phyloP scores from a whole-genome alignment of 345 rosid genomes.

The Boechera divaricarpa region DNA sequence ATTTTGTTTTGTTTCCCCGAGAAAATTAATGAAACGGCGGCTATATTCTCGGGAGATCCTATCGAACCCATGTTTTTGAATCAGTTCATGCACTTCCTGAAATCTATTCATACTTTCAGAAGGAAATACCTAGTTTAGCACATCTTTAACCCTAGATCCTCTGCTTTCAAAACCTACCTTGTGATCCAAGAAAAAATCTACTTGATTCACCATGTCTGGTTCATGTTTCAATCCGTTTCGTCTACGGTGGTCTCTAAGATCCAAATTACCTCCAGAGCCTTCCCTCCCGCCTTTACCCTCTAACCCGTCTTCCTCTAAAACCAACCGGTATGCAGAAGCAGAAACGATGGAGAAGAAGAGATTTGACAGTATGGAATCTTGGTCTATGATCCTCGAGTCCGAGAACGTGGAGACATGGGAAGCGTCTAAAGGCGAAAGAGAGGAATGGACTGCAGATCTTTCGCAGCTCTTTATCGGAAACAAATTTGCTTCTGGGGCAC shows the following conservation, averaged over 20 bases:
- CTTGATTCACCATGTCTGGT: slow-evolving; percentile 54
- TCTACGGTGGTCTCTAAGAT: slow-evolving; percentile 59
- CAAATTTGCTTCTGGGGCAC: slow-evolving; percentile 98
- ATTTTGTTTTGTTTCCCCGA: slow-evolving; percentile 30
- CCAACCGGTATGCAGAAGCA: slow-evolving; percentile 55
- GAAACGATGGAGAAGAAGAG: slow-evolving; percentile 88
- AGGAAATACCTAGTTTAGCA: slow-evolving; percentile 58
- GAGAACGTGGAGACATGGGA: slow-evolving; percentile 98
- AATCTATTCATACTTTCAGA: slow-evolving; percentile 93
- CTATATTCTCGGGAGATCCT: slow-evolving; percentile 39
- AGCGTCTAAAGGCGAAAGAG: slow-evolving; percentile 79
- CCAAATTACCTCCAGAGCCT: slow-evolving; percentile 44
- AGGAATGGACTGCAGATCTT: slow-evolving; percentile 99
- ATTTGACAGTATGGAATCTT: slow-evolving; percentile 95
- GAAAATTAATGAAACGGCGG: slow-evolving; percentile 63
- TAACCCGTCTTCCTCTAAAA: slow-evolving; percentile 64
- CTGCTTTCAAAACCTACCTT: slow-evolving; percentile 30
- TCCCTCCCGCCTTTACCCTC: slow-evolving; percentile 22
- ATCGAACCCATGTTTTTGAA: slow-evolving; percentile 83
- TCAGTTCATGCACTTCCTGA: slow-evolving; percentile 97
- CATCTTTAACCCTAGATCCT: slow-evolving; percentile 30
- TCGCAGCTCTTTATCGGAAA: slow-evolving; percentile 96
- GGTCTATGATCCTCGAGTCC: slow-evolving; percentile 97
- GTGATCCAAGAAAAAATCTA: slow-evolving; percentile 18
- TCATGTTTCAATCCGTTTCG: slow-evolving; percentile 84